Evolutionary conservation across 202 grass and related monocot genomes (phyloP).

Genomic region (Zizania palustris): DNA sequence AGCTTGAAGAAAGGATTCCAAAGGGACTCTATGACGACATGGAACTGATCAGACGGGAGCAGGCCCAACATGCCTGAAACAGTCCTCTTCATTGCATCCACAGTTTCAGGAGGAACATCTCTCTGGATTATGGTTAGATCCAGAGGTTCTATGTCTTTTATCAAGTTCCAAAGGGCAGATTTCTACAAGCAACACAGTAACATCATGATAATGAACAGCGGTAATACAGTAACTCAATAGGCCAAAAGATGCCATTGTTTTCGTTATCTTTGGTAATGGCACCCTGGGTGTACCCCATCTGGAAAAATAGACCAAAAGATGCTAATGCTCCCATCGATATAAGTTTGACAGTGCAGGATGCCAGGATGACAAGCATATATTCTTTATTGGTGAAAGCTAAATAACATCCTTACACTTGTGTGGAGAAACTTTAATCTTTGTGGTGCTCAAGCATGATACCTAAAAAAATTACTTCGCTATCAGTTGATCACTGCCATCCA

Average conservation of each 20-base stretch:
- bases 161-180: constrained; percentile 75
- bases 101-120: constrained; percentile 77
- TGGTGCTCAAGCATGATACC: background rate
- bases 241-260: background rate
- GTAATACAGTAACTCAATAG: too few relatives aligned
- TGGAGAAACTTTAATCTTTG: constrained; percentile 1
- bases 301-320: too few relatives aligned
- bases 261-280: too few relatives aligned
- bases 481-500: background rate
- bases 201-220: background rate
- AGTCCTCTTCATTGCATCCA: constrained; percentile 94
- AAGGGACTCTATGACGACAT: constrained; percentile 72
- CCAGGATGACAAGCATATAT: constrained; percentile 11
- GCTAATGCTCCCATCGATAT: constrained; percentile 9
- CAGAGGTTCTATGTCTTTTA: constrained; percentile 89
- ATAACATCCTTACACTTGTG: constrained; percentile 2
- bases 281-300: too few relatives aligned
- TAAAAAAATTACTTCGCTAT: background rate
- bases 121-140: constrained; percentile 80
- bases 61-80: constrained; percentile 92
- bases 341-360: background rate
- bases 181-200: constrained; percentile 48
- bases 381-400: constrained; percentile 1
- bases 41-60: constrained; percentile 88
- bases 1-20: constrained; percentile 88